These are phyloP conservation scores for Myxozyma nipponensis DNA, from an alignment of 805 yeast species.

Conservation along the genomic window DNA sequence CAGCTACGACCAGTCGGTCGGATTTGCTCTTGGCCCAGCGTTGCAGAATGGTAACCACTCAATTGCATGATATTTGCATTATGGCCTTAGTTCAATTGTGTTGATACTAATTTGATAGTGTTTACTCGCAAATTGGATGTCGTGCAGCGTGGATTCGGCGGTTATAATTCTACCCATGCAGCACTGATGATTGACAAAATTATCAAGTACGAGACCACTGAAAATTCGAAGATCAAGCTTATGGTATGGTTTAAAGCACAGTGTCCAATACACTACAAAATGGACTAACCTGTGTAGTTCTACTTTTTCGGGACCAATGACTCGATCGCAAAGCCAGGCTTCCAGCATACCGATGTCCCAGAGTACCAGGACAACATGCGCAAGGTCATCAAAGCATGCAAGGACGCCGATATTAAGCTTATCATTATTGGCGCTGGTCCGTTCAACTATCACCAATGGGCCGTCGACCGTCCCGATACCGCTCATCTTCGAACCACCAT, in stretches of 20 bases:
- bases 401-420: constrained; percentile 18
- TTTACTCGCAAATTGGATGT: constrained; percentile 63
- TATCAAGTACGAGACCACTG: constrained; percentile 47
- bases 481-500: constrained; percentile 43
- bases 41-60: constrained; percentile 37
- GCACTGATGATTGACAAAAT: constrained; percentile 48
- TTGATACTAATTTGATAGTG: not conserved
- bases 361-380: constrained; percentile 49
- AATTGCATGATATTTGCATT: not conserved
- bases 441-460: constrained; percentile 20
- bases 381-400: constrained; percentile 45
- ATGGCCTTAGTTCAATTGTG: not conserved
- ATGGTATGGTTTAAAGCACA: constrained; percentile 27
- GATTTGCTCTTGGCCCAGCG: constrained; percentile 52
- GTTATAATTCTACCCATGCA: constrained; percentile 69
- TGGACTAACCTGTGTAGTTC: constrained; percentile 40
- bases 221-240: constrained; percentile 36
- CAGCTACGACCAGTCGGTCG: constrained; percentile 41
- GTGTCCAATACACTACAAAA: not conserved
- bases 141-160: constrained; percentile 69
- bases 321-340: constrained; percentile 43
- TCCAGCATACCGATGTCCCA: constrained; percentile 50
- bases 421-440: constrained; percentile 24
- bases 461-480: constrained; percentile 6
- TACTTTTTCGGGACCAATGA: constrained; percentile 85